Conservation (phyloP, 495 filamentous ascomycete genomes). For the Penicillium coffeae region DNA sequence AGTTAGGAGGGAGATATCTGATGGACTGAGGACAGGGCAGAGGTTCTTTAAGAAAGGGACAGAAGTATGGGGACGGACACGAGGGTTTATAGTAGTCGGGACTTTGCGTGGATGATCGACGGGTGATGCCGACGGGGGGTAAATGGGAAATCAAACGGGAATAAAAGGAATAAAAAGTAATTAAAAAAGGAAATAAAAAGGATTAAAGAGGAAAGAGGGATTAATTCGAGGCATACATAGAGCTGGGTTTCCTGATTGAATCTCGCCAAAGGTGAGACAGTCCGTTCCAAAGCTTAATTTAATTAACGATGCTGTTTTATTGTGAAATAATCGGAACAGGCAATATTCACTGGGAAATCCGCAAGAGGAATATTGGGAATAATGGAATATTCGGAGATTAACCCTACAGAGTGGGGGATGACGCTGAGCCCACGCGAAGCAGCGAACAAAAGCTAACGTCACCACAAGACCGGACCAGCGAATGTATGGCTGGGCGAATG, state of each 20-base stretch:
- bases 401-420: slow-evolving; percentile 20
- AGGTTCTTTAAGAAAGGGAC: neutral
- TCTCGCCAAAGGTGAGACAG: slow-evolving; percentile 22
- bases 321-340: slow-evolving; percentile 3
- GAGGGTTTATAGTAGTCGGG: slow-evolving; percentile 24
- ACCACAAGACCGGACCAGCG: neutral
- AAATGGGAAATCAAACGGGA: slow-evolving; percentile 2
- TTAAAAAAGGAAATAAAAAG: neutral
- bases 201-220: neutral
- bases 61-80: slow-evolving; percentile 18
- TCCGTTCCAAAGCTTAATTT: slow-evolving; percentile 45
- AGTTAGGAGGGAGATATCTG: neutral
- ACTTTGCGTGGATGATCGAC: slow-evolving; percentile 26
- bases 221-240: neutral
- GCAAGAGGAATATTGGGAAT: slow-evolving; percentile 1
- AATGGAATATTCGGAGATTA: slow-evolving; percentile 24
- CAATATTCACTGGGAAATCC: neutral
- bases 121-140: slow-evolving; percentile 18
- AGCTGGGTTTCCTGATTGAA: slow-evolving; percentile 7
- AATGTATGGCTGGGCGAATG: neutral
- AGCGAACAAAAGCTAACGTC: slow-evolving; percentile 2
- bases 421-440: slow-evolving; percentile 23
- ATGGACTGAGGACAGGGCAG: slow-evolving; percentile 7
- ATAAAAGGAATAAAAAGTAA: slow-evolving; percentile 9
- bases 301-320: slow-evolving; percentile 10